Percentiles rank a stretch among this genome's conserved stretches.
Conservation (phyloP, 2,329 filamentous ascomycete species). For the Talaromyces sp. region DNA sequence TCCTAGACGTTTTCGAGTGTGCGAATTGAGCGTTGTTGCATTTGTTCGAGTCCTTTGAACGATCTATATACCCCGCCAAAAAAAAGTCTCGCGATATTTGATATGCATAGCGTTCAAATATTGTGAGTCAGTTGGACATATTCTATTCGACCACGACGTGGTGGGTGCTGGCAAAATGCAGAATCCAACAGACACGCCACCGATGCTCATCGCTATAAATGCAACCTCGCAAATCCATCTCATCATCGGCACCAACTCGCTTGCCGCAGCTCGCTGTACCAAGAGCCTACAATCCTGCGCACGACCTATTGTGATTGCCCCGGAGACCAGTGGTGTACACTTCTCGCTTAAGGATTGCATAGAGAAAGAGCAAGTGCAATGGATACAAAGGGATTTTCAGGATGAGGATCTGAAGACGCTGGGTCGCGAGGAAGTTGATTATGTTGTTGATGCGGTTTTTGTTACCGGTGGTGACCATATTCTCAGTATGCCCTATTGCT, state of each 20-base stretch:
- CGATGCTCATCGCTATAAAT: constrained; percentile 42
- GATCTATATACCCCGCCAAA: neutral
- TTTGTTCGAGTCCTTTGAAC: neutral
- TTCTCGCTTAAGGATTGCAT: constrained; percentile 52
- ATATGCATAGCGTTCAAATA: neutral
- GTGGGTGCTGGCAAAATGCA: neutral
- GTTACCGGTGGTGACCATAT: constrained; percentile 62
- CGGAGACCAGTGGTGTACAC: constrained; percentile 59
- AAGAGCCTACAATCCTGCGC: constrained; percentile 82
- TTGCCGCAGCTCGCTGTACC: constrained; percentile 78
- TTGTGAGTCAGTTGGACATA: neutral
- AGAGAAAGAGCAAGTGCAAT: constrained; percentile 41
- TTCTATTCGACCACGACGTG: neutral
- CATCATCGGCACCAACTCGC: constrained; percentile 78
- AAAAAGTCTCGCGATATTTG: neutral
- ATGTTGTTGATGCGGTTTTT: constrained; percentile 87
- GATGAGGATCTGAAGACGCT: constrained; percentile 70
- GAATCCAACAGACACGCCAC: constrained; percentile 15
- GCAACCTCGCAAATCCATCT: constrained; percentile 62
- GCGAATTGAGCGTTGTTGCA: neutral
- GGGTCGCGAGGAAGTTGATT: constrained; percentile 73
- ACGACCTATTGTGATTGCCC: constrained; percentile 72
- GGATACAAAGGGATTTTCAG: constrained; percentile 55
- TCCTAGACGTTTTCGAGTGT: neutral
- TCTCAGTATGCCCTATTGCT: constrained; percentile 38